These are phyloP conservation scores for Nitzschia putrida DNA, from an alignment of 108 stramenopile genomes.

Conservation along the genomic window DNA sequence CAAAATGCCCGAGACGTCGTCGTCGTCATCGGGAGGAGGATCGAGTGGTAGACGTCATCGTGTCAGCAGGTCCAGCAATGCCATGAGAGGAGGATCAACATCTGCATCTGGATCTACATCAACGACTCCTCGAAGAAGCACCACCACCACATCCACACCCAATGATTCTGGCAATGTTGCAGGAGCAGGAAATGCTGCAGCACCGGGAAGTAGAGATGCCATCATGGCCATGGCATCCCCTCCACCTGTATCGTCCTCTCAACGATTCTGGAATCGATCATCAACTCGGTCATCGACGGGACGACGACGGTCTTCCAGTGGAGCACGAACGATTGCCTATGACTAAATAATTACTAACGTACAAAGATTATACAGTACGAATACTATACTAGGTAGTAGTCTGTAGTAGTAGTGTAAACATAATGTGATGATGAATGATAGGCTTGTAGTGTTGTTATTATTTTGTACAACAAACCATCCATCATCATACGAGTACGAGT, in stretches of 20 bases:
- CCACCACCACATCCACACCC: background rate
- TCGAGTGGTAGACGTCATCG: background rate
- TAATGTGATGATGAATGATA: too few relatives aligned
- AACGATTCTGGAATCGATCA: conserved; percentile 30
- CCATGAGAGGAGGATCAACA: background rate
- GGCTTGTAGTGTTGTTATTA: too few relatives aligned
- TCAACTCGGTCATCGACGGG: background rate
- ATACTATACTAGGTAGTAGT: too few relatives aligned
- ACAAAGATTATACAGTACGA: too few relatives aligned
- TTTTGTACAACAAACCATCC: too few relatives aligned
- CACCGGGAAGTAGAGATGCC: background rate
- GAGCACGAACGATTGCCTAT: background rate
- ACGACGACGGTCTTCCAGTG: background rate
- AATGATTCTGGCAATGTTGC: background rate
- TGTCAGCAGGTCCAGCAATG: background rate
- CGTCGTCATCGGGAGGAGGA: too few relatives aligned
- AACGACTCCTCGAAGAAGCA: background rate
- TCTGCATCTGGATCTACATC: too few relatives aligned
- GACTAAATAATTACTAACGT: too few relatives aligned
- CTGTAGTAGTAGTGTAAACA: too few relatives aligned
- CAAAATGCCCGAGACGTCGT: background rate
- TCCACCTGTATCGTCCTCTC: conserved; percentile 11
- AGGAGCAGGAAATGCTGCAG: background rate
- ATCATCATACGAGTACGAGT: too few relatives aligned
- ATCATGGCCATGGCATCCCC: background rate